These are phyloP conservation scores for Xylaria arbuscula DNA, from an alignment of 2,329 filamentous ascomycete species.

Conservation along the genomic window DNA sequence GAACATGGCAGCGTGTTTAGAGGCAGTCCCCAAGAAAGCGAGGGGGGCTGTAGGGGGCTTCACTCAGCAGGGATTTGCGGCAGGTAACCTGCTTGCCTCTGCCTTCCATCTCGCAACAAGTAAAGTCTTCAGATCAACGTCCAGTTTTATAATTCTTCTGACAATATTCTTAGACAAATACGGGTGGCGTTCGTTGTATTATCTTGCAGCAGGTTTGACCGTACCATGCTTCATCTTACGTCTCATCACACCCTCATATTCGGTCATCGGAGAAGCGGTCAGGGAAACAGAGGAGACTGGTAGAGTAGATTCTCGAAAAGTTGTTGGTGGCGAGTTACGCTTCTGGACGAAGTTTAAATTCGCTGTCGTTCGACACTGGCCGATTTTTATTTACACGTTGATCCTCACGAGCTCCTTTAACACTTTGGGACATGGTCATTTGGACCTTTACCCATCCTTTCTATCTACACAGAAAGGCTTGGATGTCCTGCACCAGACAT, in stretches of 20 bases:
- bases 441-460: not conserved
- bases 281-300: not conserved
- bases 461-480: not conserved
- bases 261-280: not conserved
- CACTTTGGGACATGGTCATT: not conserved
- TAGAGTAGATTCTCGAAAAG: not conserved
- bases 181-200: not conserved
- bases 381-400: not conserved
- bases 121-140: not conserved
- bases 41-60: not conserved
- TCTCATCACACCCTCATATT: not conserved
- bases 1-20: not conserved
- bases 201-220: conserved; percentile 1
- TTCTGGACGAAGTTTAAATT: not conserved
- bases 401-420: not conserved
- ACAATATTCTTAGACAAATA: not conserved
- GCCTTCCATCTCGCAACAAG: not conserved
- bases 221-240: not conserved
- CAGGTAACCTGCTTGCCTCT: not conserved
- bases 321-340: not conserved
- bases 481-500: not conserved
- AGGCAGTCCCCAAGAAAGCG: not conserved
- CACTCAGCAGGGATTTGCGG: conserved; percentile 1
- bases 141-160: not conserved
- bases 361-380: not conserved